Base-by-base conservation (phyloP, 2,329 filamentous ascomycete genomes). In the Macroventuria anomochaeta region DNA sequence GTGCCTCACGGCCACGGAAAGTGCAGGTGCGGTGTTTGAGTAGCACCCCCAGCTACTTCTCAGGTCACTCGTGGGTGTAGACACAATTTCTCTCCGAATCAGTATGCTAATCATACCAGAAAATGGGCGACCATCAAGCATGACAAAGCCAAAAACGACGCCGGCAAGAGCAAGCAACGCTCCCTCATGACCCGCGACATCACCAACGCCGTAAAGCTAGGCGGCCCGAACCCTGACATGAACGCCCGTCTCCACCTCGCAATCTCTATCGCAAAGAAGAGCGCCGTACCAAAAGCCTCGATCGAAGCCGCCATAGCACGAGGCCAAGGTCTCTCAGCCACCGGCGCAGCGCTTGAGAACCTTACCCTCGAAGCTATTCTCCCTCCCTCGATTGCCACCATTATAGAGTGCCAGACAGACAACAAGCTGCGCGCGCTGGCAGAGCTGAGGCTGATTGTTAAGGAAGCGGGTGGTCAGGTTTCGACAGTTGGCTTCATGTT, bases 121-220 rank as follows among this genome's bases (percentile, higher is more conserved):
- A 89, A 92, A 73, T 99, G 95, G 95, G 92, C 91, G 53, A 96
- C 95, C 69, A 97, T 97, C 77, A 90, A 88, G 71, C 95, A 97
- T 75, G 91, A 95, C 75, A 99, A 99, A 76, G 92, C 88, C 44
- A 90, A 88, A 57, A 89, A 88, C 53, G 95, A 99, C 74, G 83
- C 83, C 54, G 87, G 88, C 64, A 96, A 93, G 76, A 91, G 86
- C 75, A 83, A 83, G 36, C 82, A 88, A 63, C 87, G 92, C 25
- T 84, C 82, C 39, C 75, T 81, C 37, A 83, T 96, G 64, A 82
- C 88, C 18, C 87, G 90, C 62, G 85, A 88, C 55, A 88, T 97
- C 52, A 84, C 87, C 42, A 83, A 88, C 57, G 88, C 87, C 54
- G 90, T 90, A 1, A 92, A 89, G 78, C 57, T 93, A 70, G 88